Percentiles rank a stretch among this genome's conserved stretches.
Evolutionary conservation across 163 green algal species (phyloP).

Genomic region (Prototheca wickerhamii): DNA sequence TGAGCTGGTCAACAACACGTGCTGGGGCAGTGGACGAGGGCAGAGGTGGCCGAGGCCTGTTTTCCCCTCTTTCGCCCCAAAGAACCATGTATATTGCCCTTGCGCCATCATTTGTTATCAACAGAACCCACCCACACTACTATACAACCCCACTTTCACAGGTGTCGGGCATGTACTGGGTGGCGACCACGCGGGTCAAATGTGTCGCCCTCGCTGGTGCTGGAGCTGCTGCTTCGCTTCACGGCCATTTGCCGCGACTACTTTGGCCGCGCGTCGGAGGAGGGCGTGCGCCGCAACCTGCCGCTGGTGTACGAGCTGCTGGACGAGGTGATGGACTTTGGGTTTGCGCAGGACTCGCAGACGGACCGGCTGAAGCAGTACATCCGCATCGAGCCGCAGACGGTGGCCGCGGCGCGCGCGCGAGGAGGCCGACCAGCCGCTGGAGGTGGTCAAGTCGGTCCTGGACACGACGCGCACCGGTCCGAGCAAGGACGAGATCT

Average conservation of each 20-base stretch:
- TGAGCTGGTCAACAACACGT: too few species aligned
- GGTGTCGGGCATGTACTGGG: conserved; percentile 81
- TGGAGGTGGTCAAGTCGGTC: conserved; percentile 81
- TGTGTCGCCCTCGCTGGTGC: conserved; percentile 72
- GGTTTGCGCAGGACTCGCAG: conserved; percentile 73
- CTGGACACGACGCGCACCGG: conserved; percentile 69
- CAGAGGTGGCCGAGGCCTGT: too few species aligned
- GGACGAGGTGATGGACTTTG: conserved; percentile 89
- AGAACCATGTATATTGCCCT: too few species aligned
- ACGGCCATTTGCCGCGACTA: conserved; percentile 81
- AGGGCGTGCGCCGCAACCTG: conserved; percentile 92
- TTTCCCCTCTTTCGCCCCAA: too few species aligned
- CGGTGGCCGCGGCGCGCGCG: background rate
- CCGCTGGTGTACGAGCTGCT: conserved; percentile 95
- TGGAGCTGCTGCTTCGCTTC: conserved; percentile 86
- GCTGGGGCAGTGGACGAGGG: too few species aligned
- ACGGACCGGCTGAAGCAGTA: conserved; percentile 89
- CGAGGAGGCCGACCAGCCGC: conserved; percentile 34
- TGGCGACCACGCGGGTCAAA: conserved; percentile 84
- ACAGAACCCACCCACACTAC: background rate
- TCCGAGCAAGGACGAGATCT: conserved; percentile 68
- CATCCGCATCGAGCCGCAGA: conserved; percentile 79
- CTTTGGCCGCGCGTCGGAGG: conserved; percentile 80
- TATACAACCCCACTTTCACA: conserved; percentile 73
- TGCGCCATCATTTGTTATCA: background rate